Evolutionary conservation across 441 rosid genomes (phyloP).

Genomic region (Cnidoscolus chayamansa): DNA sequence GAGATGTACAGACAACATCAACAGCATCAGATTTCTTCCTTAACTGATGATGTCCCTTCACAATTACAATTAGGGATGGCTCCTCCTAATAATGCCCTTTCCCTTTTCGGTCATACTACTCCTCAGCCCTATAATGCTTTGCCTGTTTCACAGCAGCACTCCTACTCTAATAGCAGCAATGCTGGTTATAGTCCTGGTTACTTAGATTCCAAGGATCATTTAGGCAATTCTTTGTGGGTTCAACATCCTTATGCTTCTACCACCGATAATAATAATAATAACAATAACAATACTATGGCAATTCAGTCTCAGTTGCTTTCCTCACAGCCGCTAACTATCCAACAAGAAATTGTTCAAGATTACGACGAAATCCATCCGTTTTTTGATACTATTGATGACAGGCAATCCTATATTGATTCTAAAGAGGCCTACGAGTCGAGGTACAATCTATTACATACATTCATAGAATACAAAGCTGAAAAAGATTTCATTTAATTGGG

Average conservation of each 20-base stretch:
- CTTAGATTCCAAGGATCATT: slow-evolving; percentile 44
- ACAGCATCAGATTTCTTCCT: slow-evolving; percentile 32
- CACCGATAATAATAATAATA: slow-evolving; percentile 24
- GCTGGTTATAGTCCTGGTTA: slow-evolving; percentile 33
- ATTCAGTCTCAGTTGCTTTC: slow-evolving; percentile 54
- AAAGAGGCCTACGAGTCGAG: slow-evolving; percentile 66
- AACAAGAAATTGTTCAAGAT: slow-evolving; percentile 49
- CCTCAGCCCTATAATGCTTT: slow-evolving; percentile 31
- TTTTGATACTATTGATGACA: slow-evolving; percentile 68
- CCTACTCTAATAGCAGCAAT: slow-evolving; percentile 35
- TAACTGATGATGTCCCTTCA: slow-evolving; percentile 48
- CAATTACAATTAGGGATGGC: slow-evolving; percentile 81
- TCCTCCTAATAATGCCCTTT: slow-evolving; percentile 36
- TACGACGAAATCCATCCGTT: slow-evolving; percentile 76
- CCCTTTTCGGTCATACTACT: slow-evolving; percentile 33
- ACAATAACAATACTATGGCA: slow-evolving; percentile 31
- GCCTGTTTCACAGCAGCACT: slow-evolving; percentile 35
- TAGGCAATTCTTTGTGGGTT: slow-evolving; percentile 38
- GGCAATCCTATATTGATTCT: slow-evolving; percentile 63
- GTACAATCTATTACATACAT: slow-evolving; percentile 26
- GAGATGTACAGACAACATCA: slow-evolving; percentile 51
- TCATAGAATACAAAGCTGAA: no score
- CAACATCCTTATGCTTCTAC: slow-evolving; percentile 32
- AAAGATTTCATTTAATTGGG: no score
- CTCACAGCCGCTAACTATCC: slow-evolving; percentile 40